Base-by-base conservation (phyloP, 2,329 filamentous ascomycete species). In the Bipolaris zeicola region DNA sequence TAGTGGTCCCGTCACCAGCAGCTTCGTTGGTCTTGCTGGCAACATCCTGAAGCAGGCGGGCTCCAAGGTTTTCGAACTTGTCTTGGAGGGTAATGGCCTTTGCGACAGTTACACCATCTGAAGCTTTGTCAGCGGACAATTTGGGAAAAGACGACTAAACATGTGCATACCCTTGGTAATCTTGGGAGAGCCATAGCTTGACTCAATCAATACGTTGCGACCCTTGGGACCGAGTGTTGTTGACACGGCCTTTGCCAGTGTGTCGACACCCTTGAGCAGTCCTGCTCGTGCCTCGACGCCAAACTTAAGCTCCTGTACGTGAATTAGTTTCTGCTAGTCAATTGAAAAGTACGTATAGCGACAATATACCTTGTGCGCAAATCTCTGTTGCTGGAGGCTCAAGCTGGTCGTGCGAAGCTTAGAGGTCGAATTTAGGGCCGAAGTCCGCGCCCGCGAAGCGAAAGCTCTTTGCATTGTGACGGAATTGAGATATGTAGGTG, bases 21-120 rank as follows among this genome's bases (percentile, higher is more conserved):
- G 92, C 89, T 83, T 99, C 95, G 85, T 99, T 99, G 77, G 95
- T 99, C 89, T 99, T 99, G 76, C 91, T 95, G 73, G 95, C 95
- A 68, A 99, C 95, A 80, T 99, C 95, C 82, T 98, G 93, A 69
- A 99, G 87, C 67, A 99, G 88, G 76, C 91, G 90, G 73, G 95
- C 95, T 78, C 95, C 95, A 70, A 99, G 91, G 85, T 99, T 99
- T 84, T 99, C 95, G 80, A 97, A 99, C 83, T 98, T 98, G 86
- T 99, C 95, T 85, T 99, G 88, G 66, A 99, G 87, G 64, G 86
- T 87, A 74, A 99, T 90, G 63, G 94, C 92, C 82, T 89, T 94
- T 57, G 80, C 80, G 64, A 83, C 81, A 37, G 81, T 82, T 38
- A 83, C 81, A 79, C 81, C 81, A 67, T 83, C 81, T 82, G 47